A percentile compares a stretch with the other conserved stretches of the same genome.
phyloP scores from a whole-genome alignment of 345 rosid genomes.

The Eucalyptus paniculata region DNA sequence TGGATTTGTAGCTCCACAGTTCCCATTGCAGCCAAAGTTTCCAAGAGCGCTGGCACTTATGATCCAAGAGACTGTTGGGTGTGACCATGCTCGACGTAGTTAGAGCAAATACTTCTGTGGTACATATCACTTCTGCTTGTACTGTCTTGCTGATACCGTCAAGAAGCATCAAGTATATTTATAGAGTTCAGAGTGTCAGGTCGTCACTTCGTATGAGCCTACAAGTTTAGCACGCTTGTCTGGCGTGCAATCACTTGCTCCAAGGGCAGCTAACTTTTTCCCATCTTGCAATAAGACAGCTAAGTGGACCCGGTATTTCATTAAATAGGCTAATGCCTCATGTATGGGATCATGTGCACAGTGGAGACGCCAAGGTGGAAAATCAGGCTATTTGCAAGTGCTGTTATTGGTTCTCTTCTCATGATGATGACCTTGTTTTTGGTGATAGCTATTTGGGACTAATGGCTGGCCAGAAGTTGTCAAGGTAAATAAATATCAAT shows the following conservation, averaged over 20 bases:
- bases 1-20: conserved; percentile 83
- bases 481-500: neutral
- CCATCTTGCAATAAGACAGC: neutral
- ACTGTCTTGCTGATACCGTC: neutral
- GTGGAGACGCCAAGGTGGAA: neutral
- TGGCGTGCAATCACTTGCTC: neutral
- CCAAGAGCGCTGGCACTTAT: conserved; percentile 77
- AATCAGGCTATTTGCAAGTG: neutral
- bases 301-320: neutral
- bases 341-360: neutral
- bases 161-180: neutral
- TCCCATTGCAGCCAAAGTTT: conserved; percentile 88
- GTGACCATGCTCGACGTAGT: conserved; percentile 97
- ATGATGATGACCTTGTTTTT: neutral
- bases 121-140: conserved; percentile 1
- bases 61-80: conserved; percentile 80
- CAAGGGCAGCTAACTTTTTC: neutral
- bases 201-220: neutral
- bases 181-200: neutral
- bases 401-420: neutral
- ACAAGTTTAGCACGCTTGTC: neutral
- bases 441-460: neutral
- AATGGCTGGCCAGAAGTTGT: conserved; percentile 78
- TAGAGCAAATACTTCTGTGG: conserved; percentile 92
- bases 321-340: neutral